Evolutionary conservation across 2,329 filamentous ascomycete species (phyloP), one percentile per base, ranked within the genome.

Genomic region (Dactylellina drechsleri): DNA sequence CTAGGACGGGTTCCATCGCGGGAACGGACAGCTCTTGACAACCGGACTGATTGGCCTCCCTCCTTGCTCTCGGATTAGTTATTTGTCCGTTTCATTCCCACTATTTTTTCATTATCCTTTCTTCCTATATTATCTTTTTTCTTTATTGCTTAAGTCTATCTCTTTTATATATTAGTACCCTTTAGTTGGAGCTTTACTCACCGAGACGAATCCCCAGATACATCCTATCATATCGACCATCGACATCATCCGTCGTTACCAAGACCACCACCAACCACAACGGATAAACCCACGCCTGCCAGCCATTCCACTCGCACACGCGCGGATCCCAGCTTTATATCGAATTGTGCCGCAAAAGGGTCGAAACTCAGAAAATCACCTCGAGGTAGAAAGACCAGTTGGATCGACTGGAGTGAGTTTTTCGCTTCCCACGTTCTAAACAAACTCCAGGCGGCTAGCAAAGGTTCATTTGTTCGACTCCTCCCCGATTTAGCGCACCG

Each of bases 251-350:
- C 31, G 23, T 56, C 36, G 12, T 26, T 36, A 36, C 31, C 31
- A 23, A 23, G 23, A 23, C 23, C 23, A 23, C 23, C 23, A 23
- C 23, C 23, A 23, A 10, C 31, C 31, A 36, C 10, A 36, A 36
- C 31, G 5, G 6, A 36, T 36, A 4, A 36, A 10, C 31, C 31
- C 31, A 36, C 31, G 31, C 31, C 31, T 36, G 31, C 6, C 6
- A 36, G 6, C 31, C 31, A 36, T 36, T 15, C 12, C 16, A 31
- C 40, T 23, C 41, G 18, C 49, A 68, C 57, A 56, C 66, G 66
- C 66, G 68, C 68, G 68, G 68, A 61, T 73, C 59, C 58, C 66
- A 66, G 43, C 68, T 73, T 66, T 60, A 45, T 1, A 57, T 43
- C n/a, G 28, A 28, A 23, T 60, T 65, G 43, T 41, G 16, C 61